phyloP scores from a whole-genome alignment of 495 filamentous ascomycete species.

The Penicillium desertorum region DNA sequence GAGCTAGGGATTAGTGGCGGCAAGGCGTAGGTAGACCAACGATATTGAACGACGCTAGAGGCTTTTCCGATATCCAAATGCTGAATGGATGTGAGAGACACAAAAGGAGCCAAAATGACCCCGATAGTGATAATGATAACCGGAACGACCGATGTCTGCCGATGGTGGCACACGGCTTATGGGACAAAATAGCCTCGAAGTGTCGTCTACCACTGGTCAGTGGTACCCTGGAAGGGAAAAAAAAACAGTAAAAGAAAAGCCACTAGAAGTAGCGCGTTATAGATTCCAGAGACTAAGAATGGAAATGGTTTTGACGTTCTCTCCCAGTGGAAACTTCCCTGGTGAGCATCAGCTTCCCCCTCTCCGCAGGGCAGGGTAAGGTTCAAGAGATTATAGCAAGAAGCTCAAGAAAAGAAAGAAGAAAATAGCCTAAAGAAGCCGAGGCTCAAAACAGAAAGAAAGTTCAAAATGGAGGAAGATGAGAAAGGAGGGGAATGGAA shows the following conservation, averaged over 20 bases:
- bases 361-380: background rate
- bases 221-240: constrained; percentile 19
- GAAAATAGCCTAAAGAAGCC: constrained; percentile 13
- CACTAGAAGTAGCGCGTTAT: constrained; percentile 30
- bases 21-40: background rate
- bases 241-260: background rate
- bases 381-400: background rate
- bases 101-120: background rate
- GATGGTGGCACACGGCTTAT: constrained; percentile 26
- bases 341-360: background rate
- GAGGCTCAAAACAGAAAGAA: constrained; percentile 10
- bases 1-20: constrained; percentile 1
- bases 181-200: constrained; percentile 27
- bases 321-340: background rate
- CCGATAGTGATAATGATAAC: constrained; percentile 14
- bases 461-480: constrained; percentile 13
- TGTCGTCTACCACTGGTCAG: constrained; percentile 25
- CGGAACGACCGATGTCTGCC: constrained; percentile 20
- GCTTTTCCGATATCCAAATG: background rate
- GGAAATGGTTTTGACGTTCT: background rate
- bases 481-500: constrained; percentile 16
- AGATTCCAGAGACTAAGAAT: constrained; percentile 23
- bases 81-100: background rate
- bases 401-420: constrained; percentile 11
- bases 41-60: background rate